Conservation (phyloP, 306 rosid species). For the Quercus agrifolia region DNA sequence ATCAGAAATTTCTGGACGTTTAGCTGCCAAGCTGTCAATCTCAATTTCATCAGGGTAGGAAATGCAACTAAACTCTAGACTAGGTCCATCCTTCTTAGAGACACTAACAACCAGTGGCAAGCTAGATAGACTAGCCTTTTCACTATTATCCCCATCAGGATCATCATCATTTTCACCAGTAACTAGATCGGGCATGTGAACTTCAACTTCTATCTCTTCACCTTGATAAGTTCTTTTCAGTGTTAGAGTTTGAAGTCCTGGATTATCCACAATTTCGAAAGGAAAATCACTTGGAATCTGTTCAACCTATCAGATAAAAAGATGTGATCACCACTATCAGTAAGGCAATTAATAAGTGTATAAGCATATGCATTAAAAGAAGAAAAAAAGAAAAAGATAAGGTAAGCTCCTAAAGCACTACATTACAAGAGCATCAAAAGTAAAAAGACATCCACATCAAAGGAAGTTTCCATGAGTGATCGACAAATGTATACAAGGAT, state of each 20-base stretch:
- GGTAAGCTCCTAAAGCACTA: background rate
- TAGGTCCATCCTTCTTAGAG: constrained; percentile 63
- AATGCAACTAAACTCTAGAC: constrained; percentile 61
- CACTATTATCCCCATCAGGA: constrained; percentile 29
- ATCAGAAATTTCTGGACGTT: constrained; percentile 55
- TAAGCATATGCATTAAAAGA: background rate
- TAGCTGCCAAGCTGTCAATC: constrained; percentile 67
- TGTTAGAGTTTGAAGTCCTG: constrained; percentile 54
- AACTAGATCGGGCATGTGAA: constrained; percentile 88
- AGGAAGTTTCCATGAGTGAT: background rate
- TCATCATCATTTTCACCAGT: constrained; percentile 49
- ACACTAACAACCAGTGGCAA: constrained; percentile 70
- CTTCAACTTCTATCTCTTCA: constrained; percentile 75
- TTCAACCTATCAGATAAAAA: constrained; percentile 45
- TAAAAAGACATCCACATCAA: background rate
- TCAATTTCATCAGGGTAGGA: constrained; percentile 78
- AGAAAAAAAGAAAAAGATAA: background rate
- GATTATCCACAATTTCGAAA: constrained; percentile 64
- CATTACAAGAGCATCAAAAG: background rate
- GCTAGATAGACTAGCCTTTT: constrained; percentile 50
- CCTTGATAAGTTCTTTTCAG: constrained; percentile 69
- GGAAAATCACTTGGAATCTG: constrained; percentile 62
- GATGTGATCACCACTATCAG: background rate
- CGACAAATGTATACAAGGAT: too few relatives aligned
- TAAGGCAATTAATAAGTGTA: background rate